Percentiles rank a stretch among this genome's conserved stretches.
Conservation (phyloP, 2,329 filamentous ascomycete genomes). For the Hymenoscyphus scutula region DNA sequence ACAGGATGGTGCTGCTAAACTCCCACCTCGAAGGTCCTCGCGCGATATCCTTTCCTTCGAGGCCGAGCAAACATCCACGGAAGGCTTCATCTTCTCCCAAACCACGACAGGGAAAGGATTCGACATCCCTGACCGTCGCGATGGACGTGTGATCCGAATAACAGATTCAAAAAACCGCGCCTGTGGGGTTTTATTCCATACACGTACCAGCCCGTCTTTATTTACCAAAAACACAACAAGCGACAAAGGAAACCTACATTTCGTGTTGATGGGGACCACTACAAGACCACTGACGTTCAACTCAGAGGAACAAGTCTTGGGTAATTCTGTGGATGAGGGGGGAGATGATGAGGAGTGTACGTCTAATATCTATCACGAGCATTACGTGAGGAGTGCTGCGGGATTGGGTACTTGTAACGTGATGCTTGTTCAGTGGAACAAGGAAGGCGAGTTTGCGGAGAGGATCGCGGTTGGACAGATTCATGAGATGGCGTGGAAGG, state of each 20-base stretch:
- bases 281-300: not conserved
- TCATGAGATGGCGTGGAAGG: not conserved
- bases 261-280: not conserved
- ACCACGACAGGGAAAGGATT: not conserved
- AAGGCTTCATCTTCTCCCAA: not conserved
- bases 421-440: constrained; percentile 1
- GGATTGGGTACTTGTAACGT: not conserved
- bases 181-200: not conserved
- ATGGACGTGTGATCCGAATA: not conserved
- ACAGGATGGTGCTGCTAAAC: not conserved
- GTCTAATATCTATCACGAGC: not conserved
- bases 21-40: not conserved
- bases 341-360: not conserved
- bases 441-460: not conserved
- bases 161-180: not conserved
- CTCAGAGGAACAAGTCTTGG: too few species aligned
- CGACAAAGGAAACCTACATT: not conserved
- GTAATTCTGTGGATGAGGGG: not conserved
- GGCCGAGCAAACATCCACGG: not conserved
- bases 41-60: not conserved
- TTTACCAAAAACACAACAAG: not conserved
- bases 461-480: constrained; percentile 2
- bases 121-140: not conserved
- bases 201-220: not conserved
- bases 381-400: not conserved